phyloP scores from a whole-genome alignment of 2,329 filamentous ascomycete genomes.

The Chrysosporium keratinophilum region DNA sequence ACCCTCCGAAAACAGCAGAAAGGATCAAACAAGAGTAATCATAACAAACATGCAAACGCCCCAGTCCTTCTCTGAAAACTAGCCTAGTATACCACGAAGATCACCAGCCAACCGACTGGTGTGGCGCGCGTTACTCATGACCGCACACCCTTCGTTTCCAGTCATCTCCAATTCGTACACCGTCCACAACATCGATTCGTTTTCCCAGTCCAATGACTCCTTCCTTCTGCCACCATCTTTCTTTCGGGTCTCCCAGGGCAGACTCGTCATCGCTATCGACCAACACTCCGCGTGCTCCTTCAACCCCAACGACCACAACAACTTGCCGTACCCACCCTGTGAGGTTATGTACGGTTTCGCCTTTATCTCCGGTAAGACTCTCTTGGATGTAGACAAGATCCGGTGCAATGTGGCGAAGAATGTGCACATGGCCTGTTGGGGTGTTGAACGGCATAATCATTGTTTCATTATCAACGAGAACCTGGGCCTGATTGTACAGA shows the following conservation, averaged over 20 bases:
- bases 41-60: background rate
- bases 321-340: conserved; percentile 53
- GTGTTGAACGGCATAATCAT: conserved; percentile 86
- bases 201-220: conserved; percentile 77
- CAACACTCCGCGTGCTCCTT: conserved; percentile 58
- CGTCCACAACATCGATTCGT: conserved; percentile 80
- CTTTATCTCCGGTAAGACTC: conserved; percentile 65
- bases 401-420: conserved; percentile 74
- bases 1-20: background rate
- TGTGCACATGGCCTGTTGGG: conserved; percentile 69
- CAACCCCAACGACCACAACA: conserved; percentile 49
- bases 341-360: conserved; percentile 59
- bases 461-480: conserved; percentile 70
- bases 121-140: conserved; percentile 33
- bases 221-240: conserved; percentile 54
- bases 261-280: conserved; percentile 63
- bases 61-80: background rate
- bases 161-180: conserved; percentile 69
- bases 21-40: background rate
- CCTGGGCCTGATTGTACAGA: conserved; percentile 67
- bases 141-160: conserved; percentile 72
- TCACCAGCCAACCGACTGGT: background rate
- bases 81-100: background rate
- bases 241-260: conserved; percentile 26
- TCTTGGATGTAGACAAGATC: conserved; percentile 83